Percentiles rank a stretch among this genome's conserved stretches.
Evolutionary conservation across 2,329 filamentous ascomycete species (phyloP).

Genomic region (Ustulina deusta): DNA sequence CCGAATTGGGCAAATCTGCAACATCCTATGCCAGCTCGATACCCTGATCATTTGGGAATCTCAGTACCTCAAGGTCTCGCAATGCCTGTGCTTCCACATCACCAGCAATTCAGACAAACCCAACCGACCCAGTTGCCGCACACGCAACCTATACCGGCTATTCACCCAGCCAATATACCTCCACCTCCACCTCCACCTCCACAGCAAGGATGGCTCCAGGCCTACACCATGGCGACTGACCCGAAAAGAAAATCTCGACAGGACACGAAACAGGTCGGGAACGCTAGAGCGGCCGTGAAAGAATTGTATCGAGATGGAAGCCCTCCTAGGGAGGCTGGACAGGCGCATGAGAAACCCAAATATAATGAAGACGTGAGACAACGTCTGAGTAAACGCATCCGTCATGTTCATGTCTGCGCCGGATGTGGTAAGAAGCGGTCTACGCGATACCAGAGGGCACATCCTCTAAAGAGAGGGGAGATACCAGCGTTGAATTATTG

Average conservation of each 20-base stretch:
- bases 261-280: neutral
- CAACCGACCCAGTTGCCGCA: neutral
- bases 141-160: slow-evolving; percentile 22
- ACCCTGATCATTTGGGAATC: slow-evolving; percentile 17
- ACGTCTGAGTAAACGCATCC: slow-evolving; percentile 41
- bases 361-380: slow-evolving; percentile 9
- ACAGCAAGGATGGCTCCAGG: slow-evolving; percentile 11
- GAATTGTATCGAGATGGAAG: neutral
- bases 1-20: slow-evolving; percentile 19
- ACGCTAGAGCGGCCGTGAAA: neutral
- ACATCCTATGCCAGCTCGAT: slow-evolving; percentile 27
- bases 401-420: slow-evolving; percentile 44
- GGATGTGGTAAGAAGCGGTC: slow-evolving; percentile 47
- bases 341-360: slow-evolving; percentile 10
- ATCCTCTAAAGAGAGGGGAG: slow-evolving; percentile 46
- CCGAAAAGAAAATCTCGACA: neutral
- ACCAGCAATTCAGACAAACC: slow-evolving; percentile 22
- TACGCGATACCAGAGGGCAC: slow-evolving; percentile 40
- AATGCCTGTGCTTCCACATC: slow-evolving; percentile 27
- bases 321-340: neutral
- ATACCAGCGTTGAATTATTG: slow-evolving; percentile 45
- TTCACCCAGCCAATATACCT: slow-evolving; percentile 18
- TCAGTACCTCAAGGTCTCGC: slow-evolving; percentile 29
- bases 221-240: neutral
- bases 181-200: slow-evolving; percentile 35